Evolutionary conservation across 2,329 filamentous ascomycete genomes (phyloP).

Genomic region (Ascochyta pisi): DNA sequence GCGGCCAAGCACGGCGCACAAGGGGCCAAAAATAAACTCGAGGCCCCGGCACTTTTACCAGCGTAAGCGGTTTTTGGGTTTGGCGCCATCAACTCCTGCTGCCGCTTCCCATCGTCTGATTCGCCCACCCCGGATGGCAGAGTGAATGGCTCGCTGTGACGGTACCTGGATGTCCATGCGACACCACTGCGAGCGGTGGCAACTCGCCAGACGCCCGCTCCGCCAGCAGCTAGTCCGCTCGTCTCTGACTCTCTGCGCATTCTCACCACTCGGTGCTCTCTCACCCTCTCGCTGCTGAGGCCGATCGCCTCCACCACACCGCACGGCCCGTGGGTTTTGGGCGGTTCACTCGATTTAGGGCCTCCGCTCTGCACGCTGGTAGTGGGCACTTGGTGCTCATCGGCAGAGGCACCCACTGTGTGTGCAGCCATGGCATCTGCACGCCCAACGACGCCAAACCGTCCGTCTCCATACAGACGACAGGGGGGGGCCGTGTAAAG

Average conservation of each 20-base stretch:
- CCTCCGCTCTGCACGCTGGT: constrained; percentile 17
- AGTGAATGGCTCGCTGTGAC: constrained; percentile 28
- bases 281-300: constrained; percentile 24
- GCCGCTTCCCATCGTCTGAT: constrained; percentile 22
- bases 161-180: not conserved
- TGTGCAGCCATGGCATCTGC: constrained; percentile 16
- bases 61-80: constrained; percentile 33
- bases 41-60: constrained; percentile 27
- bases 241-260: not conserved
- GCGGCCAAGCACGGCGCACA: constrained; percentile 25
- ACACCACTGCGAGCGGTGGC: constrained; percentile 10
- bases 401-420: constrained; percentile 7
- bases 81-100: constrained; percentile 30
- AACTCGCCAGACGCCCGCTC: not conserved
- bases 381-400: constrained; percentile 6
- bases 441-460: constrained; percentile 38
- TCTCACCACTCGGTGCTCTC: constrained; percentile 1
- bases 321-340: constrained; percentile 33
- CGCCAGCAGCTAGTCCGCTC: constrained; percentile 6
- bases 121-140: constrained; percentile 15
- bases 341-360: constrained; percentile 25
- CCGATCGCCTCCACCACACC: constrained; percentile 31
- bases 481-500: constrained; percentile 25
- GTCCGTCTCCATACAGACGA: constrained; percentile 29
- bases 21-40: constrained; percentile 35